These are phyloP conservation scores for Wickerhamomyces sp. DNA, from an alignment of 1,139 yeast genomes.

Conservation along the genomic window DNA sequence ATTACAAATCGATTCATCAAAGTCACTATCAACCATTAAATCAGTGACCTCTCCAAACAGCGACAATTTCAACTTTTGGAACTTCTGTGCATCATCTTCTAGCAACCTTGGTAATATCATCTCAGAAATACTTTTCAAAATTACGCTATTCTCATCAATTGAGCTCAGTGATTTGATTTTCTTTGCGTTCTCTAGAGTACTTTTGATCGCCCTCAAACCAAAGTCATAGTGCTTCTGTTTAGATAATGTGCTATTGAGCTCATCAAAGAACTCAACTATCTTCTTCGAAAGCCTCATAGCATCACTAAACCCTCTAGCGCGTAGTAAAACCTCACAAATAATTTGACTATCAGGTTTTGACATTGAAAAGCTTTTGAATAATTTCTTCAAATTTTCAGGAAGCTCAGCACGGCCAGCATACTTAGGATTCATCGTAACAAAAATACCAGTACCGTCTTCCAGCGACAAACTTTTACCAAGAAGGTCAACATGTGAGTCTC, in stretches of 20 bases:
- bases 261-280: constrained; percentile 54
- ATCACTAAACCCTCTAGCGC: constrained; percentile 64
- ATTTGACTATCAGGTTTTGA: constrained; percentile 62
- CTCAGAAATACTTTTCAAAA: constrained; percentile 52
- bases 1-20: constrained; percentile 16
- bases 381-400: constrained; percentile 82
- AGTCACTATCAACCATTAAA: constrained; percentile 17
- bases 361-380: constrained; percentile 77
- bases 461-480: constrained; percentile 43
- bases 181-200: constrained; percentile 60
- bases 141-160: constrained; percentile 34
- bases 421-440: constrained; percentile 89
- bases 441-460: constrained; percentile 60
- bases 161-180: constrained; percentile 31
- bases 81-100: constrained; percentile 41
- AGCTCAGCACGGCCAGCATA: constrained; percentile 78
- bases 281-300: constrained; percentile 44
- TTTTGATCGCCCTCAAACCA: constrained; percentile 78
- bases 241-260: constrained; percentile 38
- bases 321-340: constrained; percentile 69
- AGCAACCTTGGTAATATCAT: constrained; percentile 65
- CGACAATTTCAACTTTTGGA: constrained; percentile 29
- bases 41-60: constrained; percentile 27
- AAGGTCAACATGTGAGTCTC: constrained; percentile 36
- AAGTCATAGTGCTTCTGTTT: constrained; percentile 80